Conservation (phyloP, 306 rosid genomes). For the barrel medic (Medicago truncatula) region MtrunA17r5.0-ANR NC_053043.1:44299501-44300000, state of each 20-base stretch:
- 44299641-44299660: slow-evolving; percentile 65
- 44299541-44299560: slow-evolving; percentile 12
- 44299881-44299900: slow-evolving; percentile 10
- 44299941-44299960: slow-evolving; percentile 1
- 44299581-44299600: slow-evolving; percentile 36
- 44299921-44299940: slow-evolving; percentile 21
- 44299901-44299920: slow-evolving; percentile 27
- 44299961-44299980: slow-evolving; percentile 36
- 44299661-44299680: slow-evolving; percentile 56
- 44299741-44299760: slow-evolving; percentile 67
- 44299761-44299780: slow-evolving; percentile 45
- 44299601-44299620: slow-evolving; percentile 36
- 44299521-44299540: not conserved
- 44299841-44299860: slow-evolving; percentile 3
- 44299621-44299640: slow-evolving; percentile 78
- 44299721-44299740: slow-evolving; percentile 51
- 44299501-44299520: slow-evolving; percentile 19
- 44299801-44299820: slow-evolving; percentile 26
- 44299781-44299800: slow-evolving; percentile 41
- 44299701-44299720: slow-evolving; percentile 52
- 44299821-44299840: slow-evolving; percentile 29
- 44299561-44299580: slow-evolving; percentile 30
- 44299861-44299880: not conserved
- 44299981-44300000: slow-evolving; percentile 46
- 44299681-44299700: slow-evolving; percentile 50